Evolutionary conservation across 2,329 filamentous ascomycete species (phyloP), one percentile per base, ranked within the genome.

Genomic region (Pseudocercospora eumusae): DNA sequence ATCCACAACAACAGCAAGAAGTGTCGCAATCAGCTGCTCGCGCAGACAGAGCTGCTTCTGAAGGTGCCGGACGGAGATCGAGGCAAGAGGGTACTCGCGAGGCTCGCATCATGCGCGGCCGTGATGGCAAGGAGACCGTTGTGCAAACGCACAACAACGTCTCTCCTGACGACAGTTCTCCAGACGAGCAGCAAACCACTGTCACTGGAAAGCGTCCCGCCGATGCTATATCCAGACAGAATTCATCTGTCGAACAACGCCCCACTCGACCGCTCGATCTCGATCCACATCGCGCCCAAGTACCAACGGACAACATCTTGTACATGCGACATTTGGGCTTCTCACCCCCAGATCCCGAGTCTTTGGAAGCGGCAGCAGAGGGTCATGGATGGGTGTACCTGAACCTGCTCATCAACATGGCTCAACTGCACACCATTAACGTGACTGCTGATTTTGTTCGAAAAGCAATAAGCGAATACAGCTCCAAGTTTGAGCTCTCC

Each of bases 381-480:
- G 87, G 88, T 59, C 86, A 92, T 25, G 90, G 90, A 4, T 95
- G 91, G 91, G 86, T 93, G 0, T 93, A 93, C 69, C 78, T 95
- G 6, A 95, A 95, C 68, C 77, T 96, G 0, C 81, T 96, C 1
- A 87, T 88, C 72, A 92, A 89, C 70, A 84, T 96, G 80, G 91
- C 92, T 0, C 91, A 96, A 75, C 78, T 96, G 18, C 91, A 96
- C 69, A 93, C 92, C 0, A 83, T 95, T 68, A 93, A 92, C 62
- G 91, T 96, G 1, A 92, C 91, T 0, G 83, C 88, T 0, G 86
- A 88, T 27, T 93, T 93, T 69, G 86, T 95, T 42, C 87, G 89
- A 61, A 84, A 84, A 36, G 89, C 92, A 0, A 81, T 96, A 1
- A 79, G 81, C 0, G 86, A 89, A 55, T 84, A 87, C 66, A 93